A percentile compares a stretch with the other conserved stretches of the same genome.
Conservation (phyloP, 495 filamentous ascomycete species). For the Aspergillus steynii region DNA sequence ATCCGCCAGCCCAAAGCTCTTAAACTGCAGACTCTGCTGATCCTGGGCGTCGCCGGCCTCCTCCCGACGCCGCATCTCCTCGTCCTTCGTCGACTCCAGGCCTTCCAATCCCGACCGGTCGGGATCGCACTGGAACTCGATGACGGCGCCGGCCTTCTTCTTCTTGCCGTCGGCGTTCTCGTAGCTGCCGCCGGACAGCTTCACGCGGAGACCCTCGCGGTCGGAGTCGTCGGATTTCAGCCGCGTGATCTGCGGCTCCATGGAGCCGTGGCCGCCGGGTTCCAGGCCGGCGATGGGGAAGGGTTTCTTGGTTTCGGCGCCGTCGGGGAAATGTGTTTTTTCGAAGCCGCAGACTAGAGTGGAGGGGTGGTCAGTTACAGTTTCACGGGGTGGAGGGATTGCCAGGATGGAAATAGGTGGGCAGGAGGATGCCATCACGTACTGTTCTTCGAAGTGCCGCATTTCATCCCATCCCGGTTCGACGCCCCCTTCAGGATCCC, state of each 20-base stretch:
- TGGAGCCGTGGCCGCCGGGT: constrained; percentile 24
- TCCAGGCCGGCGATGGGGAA: constrained; percentile 75
- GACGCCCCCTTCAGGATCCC: constrained; percentile 54
- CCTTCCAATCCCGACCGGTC: constrained; percentile 70
- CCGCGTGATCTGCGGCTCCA: constrained; percentile 60
- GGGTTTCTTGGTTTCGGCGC: constrained; percentile 38
- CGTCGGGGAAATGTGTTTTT: constrained; percentile 43
- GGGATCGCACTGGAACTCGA: constrained; percentile 82
- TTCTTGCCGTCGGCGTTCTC: constrained; percentile 42
- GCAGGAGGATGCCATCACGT: constrained; percentile 12
- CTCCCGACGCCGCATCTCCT: constrained; percentile 18
- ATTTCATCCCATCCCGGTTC: constrained; percentile 63
- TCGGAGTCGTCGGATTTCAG: constrained; percentile 62
- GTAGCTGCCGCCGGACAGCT: constrained; percentile 68
- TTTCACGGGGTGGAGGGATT: background rate
- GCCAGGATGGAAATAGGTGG: background rate
- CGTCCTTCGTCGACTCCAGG: constrained; percentile 36
- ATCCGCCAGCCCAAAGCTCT: constrained; percentile 61
- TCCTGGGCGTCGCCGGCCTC: constrained; percentile 34
- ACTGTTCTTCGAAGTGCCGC: constrained; percentile 54
- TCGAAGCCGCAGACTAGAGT: constrained; percentile 79
- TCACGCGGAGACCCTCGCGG: constrained; percentile 68
- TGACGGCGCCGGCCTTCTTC: constrained; percentile 63
- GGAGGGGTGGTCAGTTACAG: constrained; percentile 10
- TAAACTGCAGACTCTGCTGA: constrained; percentile 65